Evolutionary conservation across 1,284 basidiomycete genomes (phyloP).

Genomic region (Ustilago sp.): DNA sequence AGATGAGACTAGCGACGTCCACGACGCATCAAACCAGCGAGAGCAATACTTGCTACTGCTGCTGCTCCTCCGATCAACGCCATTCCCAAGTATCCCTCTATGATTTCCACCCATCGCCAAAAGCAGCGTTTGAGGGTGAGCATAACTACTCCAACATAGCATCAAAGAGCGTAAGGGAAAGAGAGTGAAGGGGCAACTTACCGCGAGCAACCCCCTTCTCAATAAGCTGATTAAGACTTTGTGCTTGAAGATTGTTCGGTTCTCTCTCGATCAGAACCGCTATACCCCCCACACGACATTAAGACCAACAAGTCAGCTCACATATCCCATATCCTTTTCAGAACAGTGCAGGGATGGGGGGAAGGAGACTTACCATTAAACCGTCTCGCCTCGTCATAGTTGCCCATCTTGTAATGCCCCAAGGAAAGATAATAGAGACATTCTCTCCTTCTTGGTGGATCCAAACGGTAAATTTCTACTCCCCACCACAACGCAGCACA

Average conservation of each 20-base stretch:
- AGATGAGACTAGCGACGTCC: conserved; percentile 32
- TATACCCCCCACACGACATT: conserved; percentile 69
- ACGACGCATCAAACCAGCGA: conserved; percentile 77
- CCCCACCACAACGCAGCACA: background rate
- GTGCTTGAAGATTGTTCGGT: conserved; percentile 92
- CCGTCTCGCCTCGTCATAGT: conserved; percentile 90
- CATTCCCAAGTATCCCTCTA: conserved; percentile 94
- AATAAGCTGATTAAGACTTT: conserved; percentile 84
- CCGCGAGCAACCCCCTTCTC: conserved; percentile 88
- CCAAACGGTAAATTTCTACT: conserved; percentile 89
- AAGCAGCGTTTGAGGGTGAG: background rate
- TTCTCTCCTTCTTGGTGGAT: conserved; percentile 88
- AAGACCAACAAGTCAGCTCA: too few species aligned
- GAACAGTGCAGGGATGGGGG: background rate
- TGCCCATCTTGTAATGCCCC: conserved; percentile 96
- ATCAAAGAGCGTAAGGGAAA: background rate
- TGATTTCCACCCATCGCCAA: background rate
- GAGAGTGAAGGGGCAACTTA: conserved; percentile 69
- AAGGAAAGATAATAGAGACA: conserved; percentile 97
- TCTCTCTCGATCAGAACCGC: conserved; percentile 91
- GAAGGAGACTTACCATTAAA: conserved; percentile 82
- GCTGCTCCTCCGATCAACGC: conserved; percentile 90
- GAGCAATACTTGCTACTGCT: conserved; percentile 83
- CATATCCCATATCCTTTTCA: too few species aligned
- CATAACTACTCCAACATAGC: too few species aligned